Conservation (phyloP, 139 green algal species). For the Parachlorella kessleri region DNA sequence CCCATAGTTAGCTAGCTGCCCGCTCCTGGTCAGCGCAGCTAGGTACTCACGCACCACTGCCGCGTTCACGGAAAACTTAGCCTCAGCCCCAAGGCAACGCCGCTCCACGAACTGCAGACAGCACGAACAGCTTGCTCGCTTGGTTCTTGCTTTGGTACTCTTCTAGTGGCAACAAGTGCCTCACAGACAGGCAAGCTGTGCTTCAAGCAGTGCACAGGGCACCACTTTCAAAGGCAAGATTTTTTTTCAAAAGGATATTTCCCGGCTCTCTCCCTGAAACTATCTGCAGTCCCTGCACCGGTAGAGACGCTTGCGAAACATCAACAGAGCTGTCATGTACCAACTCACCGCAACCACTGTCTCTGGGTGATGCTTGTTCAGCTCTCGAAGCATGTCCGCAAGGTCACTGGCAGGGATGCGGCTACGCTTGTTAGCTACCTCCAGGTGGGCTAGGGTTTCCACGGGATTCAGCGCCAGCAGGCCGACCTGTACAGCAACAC, state of each 20-base stretch:
- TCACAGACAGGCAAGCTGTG: too few species aligned
- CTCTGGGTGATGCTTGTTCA: constrained; percentile 15
- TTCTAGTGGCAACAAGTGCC: too few species aligned
- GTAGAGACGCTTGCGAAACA: too few species aligned
- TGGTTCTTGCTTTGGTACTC: too few species aligned
- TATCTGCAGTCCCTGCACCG: too few species aligned
- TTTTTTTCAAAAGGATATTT: too few species aligned
- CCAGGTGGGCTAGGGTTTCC: constrained; percentile 20
- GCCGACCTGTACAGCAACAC: too few species aligned
- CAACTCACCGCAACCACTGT: not conserved
- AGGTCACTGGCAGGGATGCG: constrained; percentile 1
- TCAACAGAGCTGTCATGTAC: too few species aligned
- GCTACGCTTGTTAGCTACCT: not conserved
- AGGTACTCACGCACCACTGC: constrained; percentile 88
- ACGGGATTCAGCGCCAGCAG: constrained; percentile 3
- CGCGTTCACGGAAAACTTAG: constrained; percentile 47
- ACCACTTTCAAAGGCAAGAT: too few species aligned
- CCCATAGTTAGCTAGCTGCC: constrained; percentile 59
- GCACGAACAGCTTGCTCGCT: too few species aligned
- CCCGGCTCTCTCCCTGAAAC: too few species aligned
- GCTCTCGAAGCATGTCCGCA: constrained; percentile 3
- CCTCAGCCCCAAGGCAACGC: not conserved
- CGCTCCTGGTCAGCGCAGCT: constrained; percentile 75
- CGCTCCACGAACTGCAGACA: constrained; percentile 34
- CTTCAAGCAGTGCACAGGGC: too few species aligned